Base-by-base conservation (phyloP, 352 stramenopile species). In the Thalassiosira mediterranea region DNA sequence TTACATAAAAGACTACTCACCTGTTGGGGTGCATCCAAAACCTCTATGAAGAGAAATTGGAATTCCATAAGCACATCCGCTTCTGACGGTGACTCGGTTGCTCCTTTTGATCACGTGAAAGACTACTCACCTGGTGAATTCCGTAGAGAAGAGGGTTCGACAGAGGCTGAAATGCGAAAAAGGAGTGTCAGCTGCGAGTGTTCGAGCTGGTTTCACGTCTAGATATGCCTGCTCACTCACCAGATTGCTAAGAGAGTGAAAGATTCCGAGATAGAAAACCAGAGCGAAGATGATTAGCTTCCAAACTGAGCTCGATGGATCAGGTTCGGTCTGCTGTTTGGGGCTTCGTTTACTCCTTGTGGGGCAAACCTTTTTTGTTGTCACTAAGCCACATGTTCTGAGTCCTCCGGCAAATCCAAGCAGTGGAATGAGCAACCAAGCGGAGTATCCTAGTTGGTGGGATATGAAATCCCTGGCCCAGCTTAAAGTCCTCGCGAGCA, bases 11-110 rank as follows among this genome's bases (percentile, higher is more conserved):
- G n/a, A n/a, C n/a, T n/a, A n/a, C n/a, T n/a, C n/a, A n/a, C n/a
- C n/a, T n/a, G n/a, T n/a, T n/a, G n/a, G 95, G 95, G 51, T 98
- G 95, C 76, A 97, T 95, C 93, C 93, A 97, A 63, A 97, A 97
- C 31, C 94, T 44, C 60, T 76, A 25, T 8, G 15, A n/a, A 31
- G 38, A 3, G 13, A 15, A 15, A 40, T 4, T 58, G 29, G 29
- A 58, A 34, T 10, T 10, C 37, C 8, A 44, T 10, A 44, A 15
- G 37, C 8, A n/a, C 10, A 44, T 10, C 10, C n/a, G 10, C 10
- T 15, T 10, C 37, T 15, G 37, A 15, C 37, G 37, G 10, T 15
- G n/a, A 25, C 10, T 10, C 19, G 10, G 21, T 25, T 8, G 7
- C 19, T 26, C 8, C 7, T 54, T 54, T 8, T 11, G 29, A 29